phyloP scores from a whole-genome alignment of 176 grass and related monocot species.

The Aegilops sharonensis region DNA sequence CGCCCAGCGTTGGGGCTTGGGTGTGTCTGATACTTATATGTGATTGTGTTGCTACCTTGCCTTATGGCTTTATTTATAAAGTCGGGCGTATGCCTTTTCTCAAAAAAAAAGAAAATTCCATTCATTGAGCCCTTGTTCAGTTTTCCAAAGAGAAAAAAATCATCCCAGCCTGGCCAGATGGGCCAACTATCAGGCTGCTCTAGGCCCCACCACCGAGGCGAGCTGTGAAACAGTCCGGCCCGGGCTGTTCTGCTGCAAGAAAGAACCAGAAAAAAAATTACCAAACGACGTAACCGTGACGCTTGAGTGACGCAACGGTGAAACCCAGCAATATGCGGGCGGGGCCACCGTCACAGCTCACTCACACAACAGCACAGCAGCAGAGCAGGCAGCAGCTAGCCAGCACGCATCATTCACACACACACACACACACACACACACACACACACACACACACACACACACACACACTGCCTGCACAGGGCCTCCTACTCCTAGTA shows the following conservation, averaged over 20 bases:
- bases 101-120: neutral
- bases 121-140: neutral
- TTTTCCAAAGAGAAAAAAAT: neutral
- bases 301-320: conserved; percentile 2
- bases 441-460: neutral
- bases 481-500: neutral
- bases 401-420: neutral
- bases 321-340: neutral
- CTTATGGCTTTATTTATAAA: no score
- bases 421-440: neutral
- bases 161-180: neutral
- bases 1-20: no score
- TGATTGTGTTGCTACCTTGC: no score
- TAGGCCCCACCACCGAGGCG: neutral
- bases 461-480: neutral
- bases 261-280: neutral
- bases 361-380: neutral
- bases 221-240: neutral
- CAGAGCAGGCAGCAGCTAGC: neutral
- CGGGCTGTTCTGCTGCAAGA: no score
- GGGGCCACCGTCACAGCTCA: neutral
- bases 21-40: no score
- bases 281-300: neutral
- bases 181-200: neutral
- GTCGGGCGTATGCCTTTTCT: no score